phyloP scores from a whole-genome alignment of 2,329 filamentous ascomycete genomes.

The Helminthosporium solani region DNA sequence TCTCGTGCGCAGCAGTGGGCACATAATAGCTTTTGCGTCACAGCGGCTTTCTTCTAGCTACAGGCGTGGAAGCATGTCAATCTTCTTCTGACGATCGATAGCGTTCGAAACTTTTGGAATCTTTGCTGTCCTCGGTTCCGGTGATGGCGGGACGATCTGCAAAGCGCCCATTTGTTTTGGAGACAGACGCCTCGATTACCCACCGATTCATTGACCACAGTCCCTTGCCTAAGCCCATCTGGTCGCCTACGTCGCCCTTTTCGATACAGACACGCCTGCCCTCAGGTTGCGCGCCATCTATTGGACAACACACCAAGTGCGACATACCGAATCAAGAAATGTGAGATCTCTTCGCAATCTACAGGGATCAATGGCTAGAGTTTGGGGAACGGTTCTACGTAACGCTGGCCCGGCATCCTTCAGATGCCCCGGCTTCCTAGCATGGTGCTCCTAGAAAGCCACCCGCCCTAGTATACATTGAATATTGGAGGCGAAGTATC shows the following conservation, averaged over 20 bases:
- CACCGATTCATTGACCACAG: constrained; percentile 25
- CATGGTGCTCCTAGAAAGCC: constrained; percentile 11
- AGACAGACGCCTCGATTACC: constrained; percentile 23
- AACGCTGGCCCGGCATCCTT: constrained; percentile 27
- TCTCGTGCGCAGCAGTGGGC: constrained; percentile 11
- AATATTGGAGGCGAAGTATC: constrained; percentile 10
- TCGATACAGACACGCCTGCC: constrained; percentile 20
- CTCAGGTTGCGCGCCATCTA: constrained; percentile 15
- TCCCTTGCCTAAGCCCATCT: constrained; percentile 33
- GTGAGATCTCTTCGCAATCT: constrained; percentile 25
- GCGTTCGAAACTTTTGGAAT: constrained; percentile 16
- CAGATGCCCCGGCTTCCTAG: constrained; percentile 28
- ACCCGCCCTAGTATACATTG: constrained; percentile 16
- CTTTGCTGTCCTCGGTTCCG: constrained; percentile 12
- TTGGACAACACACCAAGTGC: constrained; percentile 24
- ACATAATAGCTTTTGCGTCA: constrained; percentile 33
- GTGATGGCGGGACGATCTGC: constrained; percentile 24
- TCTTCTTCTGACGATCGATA: constrained; percentile 28
- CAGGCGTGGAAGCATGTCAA: constrained; percentile 26
- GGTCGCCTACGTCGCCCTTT: constrained; percentile 26
- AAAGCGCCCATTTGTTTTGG: constrained; percentile 26
- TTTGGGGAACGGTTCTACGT: constrained; percentile 34
- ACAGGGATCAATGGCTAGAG: constrained; percentile 21
- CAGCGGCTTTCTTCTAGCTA: constrained; percentile 32
- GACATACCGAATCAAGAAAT: constrained; percentile 15